These are phyloP conservation scores for Eudorina sp. DNA, from an alignment of 139 green algal species.

Conservation along the genomic window DNA sequence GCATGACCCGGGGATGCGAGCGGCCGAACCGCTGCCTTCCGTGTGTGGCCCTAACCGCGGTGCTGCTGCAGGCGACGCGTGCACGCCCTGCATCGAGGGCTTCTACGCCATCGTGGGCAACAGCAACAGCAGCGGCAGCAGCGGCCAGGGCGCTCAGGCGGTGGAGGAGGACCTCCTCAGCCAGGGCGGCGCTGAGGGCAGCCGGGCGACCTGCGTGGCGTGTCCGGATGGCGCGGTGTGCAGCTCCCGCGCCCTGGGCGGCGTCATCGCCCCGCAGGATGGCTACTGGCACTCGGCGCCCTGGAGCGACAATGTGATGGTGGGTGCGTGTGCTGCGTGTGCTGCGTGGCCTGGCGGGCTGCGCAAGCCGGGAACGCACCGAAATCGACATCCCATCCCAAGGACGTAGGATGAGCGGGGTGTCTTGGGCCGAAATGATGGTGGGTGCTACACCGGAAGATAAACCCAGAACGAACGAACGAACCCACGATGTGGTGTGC, in stretches of 20 bases:
- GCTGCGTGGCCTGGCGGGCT: too few species aligned
- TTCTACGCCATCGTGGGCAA: background rate
- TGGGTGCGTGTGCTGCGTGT: background rate
- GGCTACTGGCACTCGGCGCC: slow-evolving; percentile 24
- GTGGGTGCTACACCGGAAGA: too few species aligned
- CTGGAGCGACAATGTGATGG: background rate
- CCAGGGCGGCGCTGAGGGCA: background rate
- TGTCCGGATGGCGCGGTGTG: slow-evolving; percentile 13
- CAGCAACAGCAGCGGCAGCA: background rate
- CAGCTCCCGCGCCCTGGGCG: background rate
- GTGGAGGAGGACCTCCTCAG: background rate
- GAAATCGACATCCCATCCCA: background rate
- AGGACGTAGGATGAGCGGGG: too few species aligned
- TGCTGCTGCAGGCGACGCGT: background rate
- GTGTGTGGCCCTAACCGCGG: too few species aligned
- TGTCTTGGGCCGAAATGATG: too few species aligned
- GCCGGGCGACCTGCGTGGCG: background rate
- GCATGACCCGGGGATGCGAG: too few species aligned
- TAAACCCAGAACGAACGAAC: too few species aligned
- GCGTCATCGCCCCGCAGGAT: background rate
- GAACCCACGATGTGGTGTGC: too few species aligned
- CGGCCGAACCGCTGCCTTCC: too few species aligned
- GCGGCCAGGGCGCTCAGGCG: background rate
- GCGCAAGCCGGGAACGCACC: too few species aligned
- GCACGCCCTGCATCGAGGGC: background rate